A percentile compares a stretch with the other conserved stretches of the same genome.
Conservation (phyloP, 768 basidiomycete species). For the Amanita pseudoporphyria region DNA sequence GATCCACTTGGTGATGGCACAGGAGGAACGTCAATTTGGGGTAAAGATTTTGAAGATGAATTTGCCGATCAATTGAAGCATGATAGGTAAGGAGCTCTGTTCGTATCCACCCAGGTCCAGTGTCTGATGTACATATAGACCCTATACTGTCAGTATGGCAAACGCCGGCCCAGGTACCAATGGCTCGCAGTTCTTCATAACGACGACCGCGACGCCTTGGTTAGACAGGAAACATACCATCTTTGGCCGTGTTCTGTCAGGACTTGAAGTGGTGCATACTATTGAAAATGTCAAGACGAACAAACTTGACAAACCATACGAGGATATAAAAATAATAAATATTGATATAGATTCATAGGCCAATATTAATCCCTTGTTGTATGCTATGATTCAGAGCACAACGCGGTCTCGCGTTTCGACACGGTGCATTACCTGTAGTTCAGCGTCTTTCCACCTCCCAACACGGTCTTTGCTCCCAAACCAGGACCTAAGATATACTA, state of each 20-base stretch:
- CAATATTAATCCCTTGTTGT: background rate
- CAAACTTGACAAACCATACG: slow-evolving; percentile 82
- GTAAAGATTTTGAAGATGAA: slow-evolving; percentile 85
- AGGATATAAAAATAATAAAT: slow-evolving; percentile 88
- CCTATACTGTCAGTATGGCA: slow-evolving; percentile 94
- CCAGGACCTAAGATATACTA: slow-evolving; percentile 23
- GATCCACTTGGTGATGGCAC: slow-evolving; percentile 95
- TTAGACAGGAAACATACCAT: slow-evolving; percentile 88
- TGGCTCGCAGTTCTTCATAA: slow-evolving; percentile 98
- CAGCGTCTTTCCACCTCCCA: background rate
- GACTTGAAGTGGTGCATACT: slow-evolving; percentile 81
- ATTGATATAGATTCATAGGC: slow-evolving; percentile 45
- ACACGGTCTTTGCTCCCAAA: background rate
- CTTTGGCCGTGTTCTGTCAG: slow-evolving; percentile 82
- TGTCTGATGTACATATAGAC: slow-evolving; percentile 33
- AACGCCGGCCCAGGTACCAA: slow-evolving; percentile 87
- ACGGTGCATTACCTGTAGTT: slow-evolving; percentile 19
- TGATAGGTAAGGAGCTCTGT: slow-evolving; percentile 62
- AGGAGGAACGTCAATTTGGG: slow-evolving; percentile 89
- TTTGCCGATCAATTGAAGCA: slow-evolving; percentile 84
- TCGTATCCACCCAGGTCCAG: background rate
- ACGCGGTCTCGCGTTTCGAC: slow-evolving; percentile 35
- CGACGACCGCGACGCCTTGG: slow-evolving; percentile 91
- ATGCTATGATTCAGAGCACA: slow-evolving; percentile 24
- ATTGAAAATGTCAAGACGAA: slow-evolving; percentile 89